Conservation (phyloP, 768 basidiomycete species). For the Mycena kentingensis region DNA sequence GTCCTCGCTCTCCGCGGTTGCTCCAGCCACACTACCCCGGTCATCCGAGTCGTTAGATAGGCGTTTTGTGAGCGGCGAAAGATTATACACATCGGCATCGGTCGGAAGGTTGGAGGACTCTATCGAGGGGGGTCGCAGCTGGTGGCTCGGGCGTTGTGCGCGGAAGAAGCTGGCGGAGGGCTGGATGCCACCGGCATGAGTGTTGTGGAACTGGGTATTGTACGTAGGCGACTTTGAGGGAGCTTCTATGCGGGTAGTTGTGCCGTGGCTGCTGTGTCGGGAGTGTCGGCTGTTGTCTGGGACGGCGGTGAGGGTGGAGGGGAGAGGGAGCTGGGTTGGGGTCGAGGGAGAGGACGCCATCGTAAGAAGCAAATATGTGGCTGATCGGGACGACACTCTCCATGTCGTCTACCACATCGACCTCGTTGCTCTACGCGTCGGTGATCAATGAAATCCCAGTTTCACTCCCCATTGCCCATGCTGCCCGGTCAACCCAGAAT, state of each 20-base stretch:
- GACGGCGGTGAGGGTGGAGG: conserved; percentile 34
- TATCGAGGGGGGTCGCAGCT: conserved; percentile 44
- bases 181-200: conserved; percentile 74
- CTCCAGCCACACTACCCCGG: conserved; percentile 31
- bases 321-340: conserved; percentile 37
- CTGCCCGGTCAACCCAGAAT: conserved; percentile 47
- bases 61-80: conserved; percentile 41
- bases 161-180: conserved; percentile 81
- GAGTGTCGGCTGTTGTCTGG: conserved; percentile 15
- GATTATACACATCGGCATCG: conserved; percentile 41
- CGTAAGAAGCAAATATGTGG: conserved; percentile 27
- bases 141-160: conserved; percentile 61
- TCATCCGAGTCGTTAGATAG: conserved; percentile 48
- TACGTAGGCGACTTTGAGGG: conserved; percentile 20
- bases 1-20: conserved; percentile 25
- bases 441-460: conserved; percentile 52
- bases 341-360: conserved; percentile 28
- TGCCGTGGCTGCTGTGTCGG: conserved; percentile 6
- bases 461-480: conserved; percentile 53
- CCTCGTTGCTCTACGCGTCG: conserved; percentile 54
- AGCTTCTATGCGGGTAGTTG: conserved; percentile 14
- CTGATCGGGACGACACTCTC: background rate
- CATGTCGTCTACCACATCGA: conserved; percentile 16
- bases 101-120: conserved; percentile 36
- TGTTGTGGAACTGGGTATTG: conserved; percentile 26